A percentile compares a stretch with the other conserved stretches of the same genome.
Evolutionary conservation across 2,329 filamentous ascomycete species (phyloP).

Genomic region (Colletotrichum paranaense): DNA sequence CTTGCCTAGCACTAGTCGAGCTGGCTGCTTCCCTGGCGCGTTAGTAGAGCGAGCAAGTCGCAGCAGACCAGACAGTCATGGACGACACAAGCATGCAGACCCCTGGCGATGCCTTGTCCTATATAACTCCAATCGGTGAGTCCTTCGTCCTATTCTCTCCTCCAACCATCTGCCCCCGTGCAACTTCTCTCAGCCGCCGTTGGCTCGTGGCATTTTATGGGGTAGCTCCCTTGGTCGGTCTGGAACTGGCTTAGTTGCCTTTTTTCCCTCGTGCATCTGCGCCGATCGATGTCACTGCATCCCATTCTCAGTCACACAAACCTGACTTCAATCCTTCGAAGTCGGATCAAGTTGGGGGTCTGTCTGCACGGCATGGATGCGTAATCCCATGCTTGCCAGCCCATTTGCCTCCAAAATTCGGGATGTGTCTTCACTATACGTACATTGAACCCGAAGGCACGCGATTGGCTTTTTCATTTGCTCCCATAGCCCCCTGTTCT

Average conservation of each 20-base stretch:
- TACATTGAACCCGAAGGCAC: background rate
- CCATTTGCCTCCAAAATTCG: background rate
- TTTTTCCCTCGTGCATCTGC: conserved; percentile 2
- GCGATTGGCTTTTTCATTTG: background rate
- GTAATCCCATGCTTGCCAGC: conserved; percentile 7
- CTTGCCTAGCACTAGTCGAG: conserved; percentile 30
- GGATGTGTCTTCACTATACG: background rate
- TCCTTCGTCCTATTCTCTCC: conserved; percentile 44
- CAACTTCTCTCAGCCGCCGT: conserved; percentile 54
- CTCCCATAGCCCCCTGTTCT: background rate
- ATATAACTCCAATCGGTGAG: conserved; percentile 69
- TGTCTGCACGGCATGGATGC: conserved; percentile 5
- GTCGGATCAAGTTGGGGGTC: background rate
- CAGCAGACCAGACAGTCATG: conserved; percentile 44
- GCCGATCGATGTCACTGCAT: conserved; percentile 36
- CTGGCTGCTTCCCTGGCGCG: conserved; percentile 33
- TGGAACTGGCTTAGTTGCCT: conserved; percentile 30
- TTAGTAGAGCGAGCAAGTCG: conserved; percentile 33
- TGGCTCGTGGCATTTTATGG: conserved; percentile 54
- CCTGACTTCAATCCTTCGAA: background rate
- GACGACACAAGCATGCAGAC: conserved; percentile 55
- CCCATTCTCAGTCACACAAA: conserved; percentile 27
- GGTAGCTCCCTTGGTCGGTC: conserved; percentile 36
- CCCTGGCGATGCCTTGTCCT: conserved; percentile 59
- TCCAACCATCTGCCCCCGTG: conserved; percentile 63